Evolutionary conservation across 768 basidiomycete species (phyloP).

Genomic region (Cyathus striatus): DNA sequence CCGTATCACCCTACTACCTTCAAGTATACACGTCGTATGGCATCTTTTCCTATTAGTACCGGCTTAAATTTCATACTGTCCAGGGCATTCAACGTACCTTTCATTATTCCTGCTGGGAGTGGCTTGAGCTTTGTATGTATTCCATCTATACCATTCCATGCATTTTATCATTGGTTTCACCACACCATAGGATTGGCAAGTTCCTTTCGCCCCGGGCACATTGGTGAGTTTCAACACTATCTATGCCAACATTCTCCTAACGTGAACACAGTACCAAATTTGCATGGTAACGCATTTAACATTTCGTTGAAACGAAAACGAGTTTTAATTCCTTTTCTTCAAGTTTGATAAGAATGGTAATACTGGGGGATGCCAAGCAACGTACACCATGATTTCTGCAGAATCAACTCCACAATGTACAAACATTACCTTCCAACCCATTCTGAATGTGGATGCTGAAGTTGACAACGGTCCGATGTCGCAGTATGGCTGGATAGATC

Average conservation of each 20-base stretch:
- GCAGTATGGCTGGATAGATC: slow-evolving; percentile 54
- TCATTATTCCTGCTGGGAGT: slow-evolving; percentile 44
- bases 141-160: not conserved
- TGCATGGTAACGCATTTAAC: slow-evolving; percentile 40
- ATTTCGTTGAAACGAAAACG: not conserved
- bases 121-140: slow-evolving; percentile 41
- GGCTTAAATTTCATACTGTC: not conserved
- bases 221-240: slow-evolving; percentile 26
- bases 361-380: slow-evolving; percentile 56
- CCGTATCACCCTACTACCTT: slow-evolving; percentile 51
- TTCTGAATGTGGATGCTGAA: slow-evolving; percentile 39
- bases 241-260: not conserved
- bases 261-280: slow-evolving; percentile 46
- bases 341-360: slow-evolving; percentile 55
- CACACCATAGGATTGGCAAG: slow-evolving; percentile 43
- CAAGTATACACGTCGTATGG: slow-evolving; percentile 60
- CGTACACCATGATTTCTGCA: slow-evolving; percentile 50
- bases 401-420: slow-evolving; percentile 36
- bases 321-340: not conserved
- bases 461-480: slow-evolving; percentile 47
- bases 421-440: slow-evolving; percentile 42
- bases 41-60: not conserved
- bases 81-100: slow-evolving; percentile 46
- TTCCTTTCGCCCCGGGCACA: slow-evolving; percentile 57
- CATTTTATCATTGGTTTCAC: slow-evolving; percentile 1